Evolutionary conservation across 139 green algal genomes (phyloP).

Genomic region (Coelastrella sp.): DNA sequence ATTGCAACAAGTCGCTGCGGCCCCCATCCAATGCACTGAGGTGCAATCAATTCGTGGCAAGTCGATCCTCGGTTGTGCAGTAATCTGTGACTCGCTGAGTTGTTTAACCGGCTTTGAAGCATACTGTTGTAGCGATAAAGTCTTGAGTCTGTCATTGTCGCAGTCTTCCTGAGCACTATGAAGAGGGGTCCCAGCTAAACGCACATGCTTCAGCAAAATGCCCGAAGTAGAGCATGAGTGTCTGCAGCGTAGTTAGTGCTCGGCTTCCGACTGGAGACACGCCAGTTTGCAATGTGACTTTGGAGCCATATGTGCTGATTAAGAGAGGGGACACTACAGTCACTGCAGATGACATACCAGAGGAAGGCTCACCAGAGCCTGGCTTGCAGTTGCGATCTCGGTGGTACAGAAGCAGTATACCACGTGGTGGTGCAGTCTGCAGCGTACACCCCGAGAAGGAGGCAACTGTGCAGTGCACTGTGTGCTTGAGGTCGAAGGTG

Average conservation of each 20-base stretch:
- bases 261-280: constrained; percentile 79
- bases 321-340: constrained; percentile 76
- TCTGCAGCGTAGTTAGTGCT: constrained; percentile 44
- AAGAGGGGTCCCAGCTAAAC: constrained; percentile 5
- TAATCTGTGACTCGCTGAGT: not conserved
- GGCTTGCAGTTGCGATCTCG: constrained; percentile 78
- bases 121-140: not conserved
- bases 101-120: not conserved
- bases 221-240: constrained; percentile 26
- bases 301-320: constrained; percentile 92
- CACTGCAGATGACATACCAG: constrained; percentile 84
- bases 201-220: not conserved
- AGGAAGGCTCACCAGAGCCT: constrained; percentile 77
- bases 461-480: constrained; percentile 91
- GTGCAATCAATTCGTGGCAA: not conserved
- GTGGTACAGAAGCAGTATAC: constrained; percentile 90
- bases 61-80: not conserved
- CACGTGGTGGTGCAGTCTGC: constrained; percentile 82
- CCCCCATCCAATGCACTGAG: not conserved
- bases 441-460: constrained; percentile 89
- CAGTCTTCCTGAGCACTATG: not conserved
- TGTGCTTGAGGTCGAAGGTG: constrained; percentile 86
- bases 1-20: too few species aligned
- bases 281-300: constrained; percentile 76
- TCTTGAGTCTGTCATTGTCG: not conserved